Evolutionary conservation across 352 stramenopile species (phyloP), one percentile per base, ranked within the genome.

Genomic region (Phytophthora boehmeriae): DNA sequence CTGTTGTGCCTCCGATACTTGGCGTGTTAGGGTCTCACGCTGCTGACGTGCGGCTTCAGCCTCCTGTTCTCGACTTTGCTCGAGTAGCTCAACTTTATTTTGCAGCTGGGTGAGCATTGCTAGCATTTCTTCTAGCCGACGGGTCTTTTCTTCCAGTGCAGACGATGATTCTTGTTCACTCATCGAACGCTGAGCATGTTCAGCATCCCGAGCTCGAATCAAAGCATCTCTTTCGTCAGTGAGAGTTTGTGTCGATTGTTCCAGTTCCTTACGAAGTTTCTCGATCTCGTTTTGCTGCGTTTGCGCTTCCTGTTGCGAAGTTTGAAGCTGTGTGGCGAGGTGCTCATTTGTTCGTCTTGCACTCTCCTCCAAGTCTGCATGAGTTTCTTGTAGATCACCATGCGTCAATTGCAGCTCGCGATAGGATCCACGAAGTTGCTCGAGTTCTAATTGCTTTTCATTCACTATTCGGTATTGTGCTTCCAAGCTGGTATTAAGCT

Each of bases 51-150:
- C 50, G 38, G 64, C 66, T 10, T 84, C 67, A 8, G 72, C 62
- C 6, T 88, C 77, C 16, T 70, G 71, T 4, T 66, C 54, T 9
- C 70, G 66, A n/a, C 65, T 30, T 66, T 88, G 75, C 50, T 89
- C 74, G 11, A 88, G 49, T 50, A 75, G 74, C 34, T 87, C 78
- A 4, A 69, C 64, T 51, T 83, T 73, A 28, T 73, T 61, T 13
- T 77, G 73, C 4, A 88, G 39, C 39, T 92, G 76, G 27, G 75
- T 86, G 13, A 89, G 59, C 67, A 89, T 74, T 2, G 74, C 73
- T 52, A 92, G 70, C 81, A 90, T 90, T 42, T 90, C 81, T 20
- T 80, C 69, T 14, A 88, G 73, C 2, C 74, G 70, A 17, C 56
- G 54, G 0, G 66, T 79, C 43, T 88, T 90, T 5, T 88, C 80